Conservation (phyloP, 2,329 filamentous ascomycete genomes). For the Talaromyces sp. region DNA sequence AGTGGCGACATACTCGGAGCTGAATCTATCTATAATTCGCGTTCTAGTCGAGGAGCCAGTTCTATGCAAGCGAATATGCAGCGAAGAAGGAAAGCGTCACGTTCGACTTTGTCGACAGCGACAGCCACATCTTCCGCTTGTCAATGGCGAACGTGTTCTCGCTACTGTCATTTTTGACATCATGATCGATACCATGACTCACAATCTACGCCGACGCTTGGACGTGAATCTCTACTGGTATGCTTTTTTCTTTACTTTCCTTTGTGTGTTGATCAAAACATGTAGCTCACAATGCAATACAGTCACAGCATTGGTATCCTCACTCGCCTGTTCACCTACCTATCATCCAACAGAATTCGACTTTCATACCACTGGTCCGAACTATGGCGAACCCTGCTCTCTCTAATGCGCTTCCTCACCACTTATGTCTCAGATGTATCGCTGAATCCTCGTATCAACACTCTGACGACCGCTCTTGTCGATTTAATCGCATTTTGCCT, state of each 20-base stretch:
- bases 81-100: conserved; percentile 64
- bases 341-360: conserved; percentile 75
- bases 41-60: conserved; percentile 80
- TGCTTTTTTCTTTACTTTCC: conserved; percentile 6
- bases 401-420: conserved; percentile 82
- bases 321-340: conserved; percentile 74
- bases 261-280: background rate
- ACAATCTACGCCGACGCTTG: conserved; percentile 80
- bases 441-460: conserved; percentile 61
- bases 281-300: background rate
- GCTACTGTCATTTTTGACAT: conserved; percentile 76
- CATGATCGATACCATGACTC: conserved; percentile 85
- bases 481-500: conserved; percentile 80
- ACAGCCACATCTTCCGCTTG: conserved; percentile 74
- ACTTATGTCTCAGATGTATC: conserved; percentile 78
- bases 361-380: conserved; percentile 92
- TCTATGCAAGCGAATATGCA: conserved; percentile 78
- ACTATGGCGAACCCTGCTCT: conserved; percentile 82
- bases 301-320: conserved; percentile 73
- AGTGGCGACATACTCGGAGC: conserved; percentile 74
- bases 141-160: conserved; percentile 66
- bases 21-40: conserved; percentile 79
- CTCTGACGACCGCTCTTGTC: conserved; percentile 70
- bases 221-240: conserved; percentile 78
- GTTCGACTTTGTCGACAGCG: conserved; percentile 87